Base-by-base conservation (phyloP, 2,329 filamentous ascomycete genomes). In the Cercospora zeina region DNA sequence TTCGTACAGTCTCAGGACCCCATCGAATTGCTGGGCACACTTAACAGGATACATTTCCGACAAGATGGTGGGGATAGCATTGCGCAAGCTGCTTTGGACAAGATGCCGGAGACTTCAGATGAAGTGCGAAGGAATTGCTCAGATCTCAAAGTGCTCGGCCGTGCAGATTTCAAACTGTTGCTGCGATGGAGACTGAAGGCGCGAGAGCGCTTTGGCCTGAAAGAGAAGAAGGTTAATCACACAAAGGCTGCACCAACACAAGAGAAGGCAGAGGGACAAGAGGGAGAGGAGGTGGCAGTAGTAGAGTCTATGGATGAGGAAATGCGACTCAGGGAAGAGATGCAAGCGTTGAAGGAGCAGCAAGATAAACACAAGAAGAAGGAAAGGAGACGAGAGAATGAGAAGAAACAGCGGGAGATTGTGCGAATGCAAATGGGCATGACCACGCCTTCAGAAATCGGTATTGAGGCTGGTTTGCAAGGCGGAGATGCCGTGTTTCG, bases 351-450 rank as follows among this genome's bases (percentile, higher is more conserved):
- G 71, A 90, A 89, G 68, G 92, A 97, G 27, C 89, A 87, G 71
- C 90, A 95, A 66, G 85, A 79, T 47, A 76, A 88, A 21, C 87
- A 87, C 69, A 93, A 87, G 77, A 96, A 92, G 79, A 89, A 91
- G 70, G 90, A 96, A 71, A 86, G 89, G 68, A 85, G 93, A 67
- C 90, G 84, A 70, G 92, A 96, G 63, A 99, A 99, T 68, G 95
- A 99, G 76, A 87, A 87, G 76, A 97, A 96, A 77, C 90, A 95
- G 69, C 95, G 90, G 69, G 95, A 97, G 67, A 91, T 97, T 63
- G 83, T 96, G n/a, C 87, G 95, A 34, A 89, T 99, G 89, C 95
- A 99, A 77, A 87, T 99, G 80, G 89, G 97, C 78, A 99, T 99
- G 95, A 89, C 88, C 1, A 90, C 92, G 0, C 95, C 95, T 7